A percentile compares a stretch with the other conserved stretches of the same genome.
Evolutionary conservation across 1,284 basidiomycete genomes (phyloP).

Genomic region (Tilletia caries): DNA sequence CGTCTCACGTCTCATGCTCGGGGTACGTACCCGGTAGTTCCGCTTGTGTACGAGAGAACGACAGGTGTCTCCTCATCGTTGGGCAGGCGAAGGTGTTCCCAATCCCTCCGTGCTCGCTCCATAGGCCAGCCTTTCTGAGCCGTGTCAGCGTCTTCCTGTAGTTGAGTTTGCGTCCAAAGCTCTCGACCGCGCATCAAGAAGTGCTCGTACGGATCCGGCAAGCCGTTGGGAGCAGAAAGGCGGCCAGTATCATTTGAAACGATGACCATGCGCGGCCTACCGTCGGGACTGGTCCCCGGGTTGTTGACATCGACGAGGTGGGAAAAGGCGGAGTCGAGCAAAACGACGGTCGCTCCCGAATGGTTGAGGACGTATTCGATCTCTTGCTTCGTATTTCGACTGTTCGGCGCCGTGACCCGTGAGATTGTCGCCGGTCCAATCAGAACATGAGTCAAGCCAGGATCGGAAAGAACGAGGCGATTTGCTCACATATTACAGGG

Average conservation of each 20-base stretch:
- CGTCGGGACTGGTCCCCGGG: conserved; percentile 54
- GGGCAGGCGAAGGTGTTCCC: conserved; percentile 69
- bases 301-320: conserved; percentile 57
- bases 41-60: conserved; percentile 72
- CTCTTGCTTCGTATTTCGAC: conserved; percentile 69
- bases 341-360: conserved; percentile 68
- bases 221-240: conserved; percentile 19
- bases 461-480: no score
- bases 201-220: conserved; percentile 72
- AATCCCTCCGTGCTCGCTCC: conserved; percentile 59
- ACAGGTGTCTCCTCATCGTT: conserved; percentile 68
- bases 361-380: conserved; percentile 78
- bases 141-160: conserved; percentile 24
- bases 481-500: conserved; percentile 67
- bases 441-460: no score
- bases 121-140: conserved; percentile 3
- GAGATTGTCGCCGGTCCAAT: no score
- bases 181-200: conserved; percentile 67
- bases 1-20: neutral
- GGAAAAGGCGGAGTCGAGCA: conserved; percentile 71
- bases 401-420: no score
- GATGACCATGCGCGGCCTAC: conserved; percentile 57
- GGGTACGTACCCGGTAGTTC: conserved; percentile 65
- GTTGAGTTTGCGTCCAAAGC: conserved; percentile 62
- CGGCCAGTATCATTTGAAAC: conserved; percentile 71